These are phyloP conservation scores for Prunus mongolica DNA, from an alignment of 306 rosid genomes.

Conservation along the genomic window DNA sequence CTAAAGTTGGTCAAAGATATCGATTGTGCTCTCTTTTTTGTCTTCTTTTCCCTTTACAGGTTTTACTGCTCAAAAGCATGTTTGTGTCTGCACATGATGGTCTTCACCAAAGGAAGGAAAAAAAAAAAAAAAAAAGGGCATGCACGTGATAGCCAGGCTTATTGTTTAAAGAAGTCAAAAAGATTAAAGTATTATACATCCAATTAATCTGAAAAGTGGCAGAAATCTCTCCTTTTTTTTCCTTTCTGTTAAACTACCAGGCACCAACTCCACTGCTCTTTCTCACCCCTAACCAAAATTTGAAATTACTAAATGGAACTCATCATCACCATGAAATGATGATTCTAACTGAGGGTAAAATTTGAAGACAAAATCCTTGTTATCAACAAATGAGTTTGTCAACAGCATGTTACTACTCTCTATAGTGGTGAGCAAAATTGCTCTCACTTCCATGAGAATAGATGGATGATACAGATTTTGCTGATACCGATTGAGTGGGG, in stretches of 20 bases:
- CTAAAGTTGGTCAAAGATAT: constrained; percentile 11
- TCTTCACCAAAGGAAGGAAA: not conserved
- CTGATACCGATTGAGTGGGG: constrained; percentile 52
- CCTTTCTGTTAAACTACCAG: not conserved
- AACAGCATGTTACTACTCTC: not conserved
- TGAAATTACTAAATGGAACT: not conserved
- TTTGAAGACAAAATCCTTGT: not conserved
- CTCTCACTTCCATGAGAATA: constrained; percentile 46
- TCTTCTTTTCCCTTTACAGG: constrained; percentile 11
- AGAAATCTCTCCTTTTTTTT: constrained; percentile 5
- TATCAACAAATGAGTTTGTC: too few species aligned
- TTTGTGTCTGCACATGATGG: constrained; percentile 19
- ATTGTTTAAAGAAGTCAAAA: constrained; percentile 13
- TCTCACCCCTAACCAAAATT: not conserved
- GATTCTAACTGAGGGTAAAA: not conserved
- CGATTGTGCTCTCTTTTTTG: constrained; percentile 20
- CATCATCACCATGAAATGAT: not conserved
- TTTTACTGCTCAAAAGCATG: constrained; percentile 40
- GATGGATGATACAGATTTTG: constrained; percentile 39
- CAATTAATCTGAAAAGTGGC: constrained; percentile 12
- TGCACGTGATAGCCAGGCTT: constrained; percentile 28
- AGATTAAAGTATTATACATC: constrained; percentile 18
- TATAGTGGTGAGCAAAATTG: constrained; percentile 8
- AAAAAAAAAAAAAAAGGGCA: not conserved
- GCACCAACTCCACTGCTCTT: not conserved